Percentiles rank a stretch among this genome's conserved stretches.
phyloP scores from a whole-genome alignment of 2,329 filamentous ascomycete species.

The Xylariaceae sp. region DNA sequence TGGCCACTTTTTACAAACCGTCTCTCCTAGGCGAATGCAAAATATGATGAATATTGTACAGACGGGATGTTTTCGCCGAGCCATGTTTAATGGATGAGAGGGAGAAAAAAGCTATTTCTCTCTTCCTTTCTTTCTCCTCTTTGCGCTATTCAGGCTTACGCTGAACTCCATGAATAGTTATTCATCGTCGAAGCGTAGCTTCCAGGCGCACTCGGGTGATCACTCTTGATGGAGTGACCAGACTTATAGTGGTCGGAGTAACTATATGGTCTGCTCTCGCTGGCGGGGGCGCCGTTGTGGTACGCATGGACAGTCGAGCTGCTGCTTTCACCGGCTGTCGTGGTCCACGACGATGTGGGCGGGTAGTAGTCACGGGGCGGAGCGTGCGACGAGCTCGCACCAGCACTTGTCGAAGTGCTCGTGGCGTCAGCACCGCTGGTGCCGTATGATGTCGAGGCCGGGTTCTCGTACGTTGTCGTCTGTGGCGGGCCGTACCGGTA shows the following conservation, averaged over 20 bases:
- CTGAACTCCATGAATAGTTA: slow-evolving; percentile 55
- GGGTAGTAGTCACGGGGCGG: slow-evolving; percentile 51
- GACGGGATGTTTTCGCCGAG: slow-evolving; percentile 6
- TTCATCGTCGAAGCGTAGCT: slow-evolving; percentile 47
- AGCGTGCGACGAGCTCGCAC: slow-evolving; percentile 20
- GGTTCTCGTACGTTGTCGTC: slow-evolving; percentile 19
- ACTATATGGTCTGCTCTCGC: slow-evolving; percentile 45
- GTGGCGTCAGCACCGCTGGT: slow-evolving; percentile 14
- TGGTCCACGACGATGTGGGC: slow-evolving; percentile 47
- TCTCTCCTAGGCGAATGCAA: slow-evolving; percentile 4
- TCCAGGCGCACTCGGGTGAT: slow-evolving; percentile 36
- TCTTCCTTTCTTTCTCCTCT: background rate
- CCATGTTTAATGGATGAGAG: slow-evolving; percentile 5
- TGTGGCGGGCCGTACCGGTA: slow-evolving; percentile 50
- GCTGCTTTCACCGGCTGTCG: slow-evolving; percentile 43
- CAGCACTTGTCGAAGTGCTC: slow-evolving; percentile 8
- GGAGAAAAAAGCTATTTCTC: background rate
- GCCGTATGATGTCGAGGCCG: slow-evolving; percentile 19
- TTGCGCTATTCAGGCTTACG: slow-evolving; percentile 28
- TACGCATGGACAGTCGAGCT: slow-evolving; percentile 42
- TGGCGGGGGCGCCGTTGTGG: slow-evolving; percentile 31
- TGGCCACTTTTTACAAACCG: background rate
- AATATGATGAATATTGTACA: slow-evolving; percentile 19
- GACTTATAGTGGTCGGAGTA: slow-evolving; percentile 47
- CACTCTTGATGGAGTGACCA: slow-evolving; percentile 33